These are phyloP conservation scores for Articulospora tetracladia DNA, from an alignment of 495 filamentous ascomycete genomes.

Conservation along the genomic window DNA sequence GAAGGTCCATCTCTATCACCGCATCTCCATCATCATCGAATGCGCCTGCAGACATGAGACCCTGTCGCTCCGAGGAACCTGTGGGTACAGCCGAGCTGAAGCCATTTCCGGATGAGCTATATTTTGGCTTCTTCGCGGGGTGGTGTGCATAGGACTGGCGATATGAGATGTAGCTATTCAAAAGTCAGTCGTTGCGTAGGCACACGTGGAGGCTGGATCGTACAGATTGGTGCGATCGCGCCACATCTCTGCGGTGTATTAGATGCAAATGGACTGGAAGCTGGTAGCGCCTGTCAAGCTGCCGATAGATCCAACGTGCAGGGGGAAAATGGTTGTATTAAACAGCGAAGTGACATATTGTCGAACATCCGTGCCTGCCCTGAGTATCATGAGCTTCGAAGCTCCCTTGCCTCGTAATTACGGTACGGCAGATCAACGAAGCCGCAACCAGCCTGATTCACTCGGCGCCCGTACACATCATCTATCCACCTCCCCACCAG, in stretches of 20 bases:
- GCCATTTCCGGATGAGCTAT: slow-evolving; percentile 62
- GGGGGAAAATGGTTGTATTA: not conserved
- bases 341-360: slow-evolving; percentile 3
- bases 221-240: slow-evolving; percentile 98
- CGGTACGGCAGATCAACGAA: not conserved
- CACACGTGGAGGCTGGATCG: slow-evolving; percentile 12
- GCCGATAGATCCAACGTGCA: not conserved
- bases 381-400: not conserved
- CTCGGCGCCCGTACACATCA: no score
- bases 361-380: no score
- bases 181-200: slow-evolving; percentile 8
- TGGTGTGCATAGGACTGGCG: slow-evolving; percentile 97
- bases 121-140: slow-evolving; percentile 77
- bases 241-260: slow-evolving; percentile 14
- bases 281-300: not conserved
- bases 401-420: not conserved
- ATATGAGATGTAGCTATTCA: slow-evolving; percentile 89
- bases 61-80: slow-evolving; percentile 74
- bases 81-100: slow-evolving; percentile 44
- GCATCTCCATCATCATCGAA: slow-evolving; percentile 87
- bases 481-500: not conserved
- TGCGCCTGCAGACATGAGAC: slow-evolving; percentile 74
- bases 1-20: slow-evolving; percentile 96
- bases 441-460: not conserved
- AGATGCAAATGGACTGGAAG: not conserved